A percentile compares a stretch with the other conserved stretches of the same genome.
Evolutionary conservation across 2,329 filamentous ascomycete genomes (phyloP).

Genomic region (Sarocladium strictum): DNA sequence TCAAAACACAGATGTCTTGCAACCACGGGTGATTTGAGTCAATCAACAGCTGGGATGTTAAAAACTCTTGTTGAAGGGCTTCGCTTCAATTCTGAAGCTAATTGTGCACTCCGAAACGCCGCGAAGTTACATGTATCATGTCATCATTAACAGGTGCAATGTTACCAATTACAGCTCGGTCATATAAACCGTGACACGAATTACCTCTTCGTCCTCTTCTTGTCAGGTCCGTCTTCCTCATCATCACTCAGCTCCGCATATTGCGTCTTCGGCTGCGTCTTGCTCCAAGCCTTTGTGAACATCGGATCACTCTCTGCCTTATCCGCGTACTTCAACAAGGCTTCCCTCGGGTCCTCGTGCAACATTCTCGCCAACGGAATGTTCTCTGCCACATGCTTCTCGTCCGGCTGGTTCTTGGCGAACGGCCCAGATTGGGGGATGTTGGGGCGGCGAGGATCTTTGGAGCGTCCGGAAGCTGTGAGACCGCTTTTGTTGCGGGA

Average conservation of each 20-base stretch:
- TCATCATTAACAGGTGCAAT: background rate
- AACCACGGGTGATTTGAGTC: too few species aligned
- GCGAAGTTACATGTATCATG: too few species aligned
- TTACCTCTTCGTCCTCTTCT: constrained; percentile 54
- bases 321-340: constrained; percentile 89
- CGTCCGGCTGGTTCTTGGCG: constrained; percentile 82
- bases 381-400: constrained; percentile 79
- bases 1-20: too few species aligned
- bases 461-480: constrained; percentile 69
- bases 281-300: constrained; percentile 90
- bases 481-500: constrained; percentile 56
- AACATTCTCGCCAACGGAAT: constrained; percentile 90
- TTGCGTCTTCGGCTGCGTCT: constrained; percentile 86
- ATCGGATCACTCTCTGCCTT: constrained; percentile 88
- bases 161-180: background rate
- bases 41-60: too few species aligned
- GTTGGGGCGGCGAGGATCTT: constrained; percentile 79
- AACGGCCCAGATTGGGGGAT: constrained; percentile 83
- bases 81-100: too few species aligned
- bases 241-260: constrained; percentile 88
- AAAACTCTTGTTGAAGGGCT: too few species aligned
- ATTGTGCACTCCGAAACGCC: too few species aligned
- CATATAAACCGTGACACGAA: background rate
- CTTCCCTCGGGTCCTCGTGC: constrained; percentile 92
- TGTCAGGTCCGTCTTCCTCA: constrained; percentile 65